phyloP scores from a whole-genome alignment of 441 rosid species.

The Viola pubescens region DNA sequence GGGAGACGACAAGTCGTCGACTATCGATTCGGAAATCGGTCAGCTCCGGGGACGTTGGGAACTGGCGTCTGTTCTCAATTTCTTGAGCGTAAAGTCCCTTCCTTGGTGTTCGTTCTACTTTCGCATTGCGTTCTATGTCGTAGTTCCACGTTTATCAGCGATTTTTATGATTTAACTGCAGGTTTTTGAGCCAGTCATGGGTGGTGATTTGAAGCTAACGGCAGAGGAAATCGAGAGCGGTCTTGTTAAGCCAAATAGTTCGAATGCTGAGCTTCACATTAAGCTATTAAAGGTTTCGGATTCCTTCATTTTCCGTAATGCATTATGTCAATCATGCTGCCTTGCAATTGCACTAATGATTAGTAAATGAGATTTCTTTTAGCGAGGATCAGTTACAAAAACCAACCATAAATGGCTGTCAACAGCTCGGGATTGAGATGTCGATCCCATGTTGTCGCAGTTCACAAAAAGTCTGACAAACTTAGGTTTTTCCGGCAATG shows the following conservation, averaged over 20 bases:
- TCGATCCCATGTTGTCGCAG: too few species aligned
- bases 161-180: slow-evolving; percentile 17
- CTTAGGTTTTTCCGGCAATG: too few species aligned
- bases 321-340: neutral
- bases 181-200: slow-evolving; percentile 66
- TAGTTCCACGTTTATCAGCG: neutral
- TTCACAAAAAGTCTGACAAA: too few species aligned
- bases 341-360: neutral
- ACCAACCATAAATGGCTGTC: too few species aligned
- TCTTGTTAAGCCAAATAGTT: slow-evolving; percentile 39
- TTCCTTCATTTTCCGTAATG: neutral
- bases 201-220: slow-evolving; percentile 44
- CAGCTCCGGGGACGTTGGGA: slow-evolving; percentile 77
- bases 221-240: slow-evolving; percentile 73
- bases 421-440: too few species aligned
- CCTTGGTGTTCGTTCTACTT: neutral
- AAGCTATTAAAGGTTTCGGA: slow-evolving; percentile 52
- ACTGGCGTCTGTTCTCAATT: slow-evolving; percentile 82
- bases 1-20: slow-evolving; percentile 26
- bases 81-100: slow-evolving; percentile 39
- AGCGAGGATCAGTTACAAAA: too few species aligned
- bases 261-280: slow-evolving; percentile 62
- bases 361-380: too few species aligned
- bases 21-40: slow-evolving; percentile 31
- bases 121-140: neutral